Base-by-base conservation (phyloP, 805 yeast genomes). In the Barnettozyma californica region DNA sequence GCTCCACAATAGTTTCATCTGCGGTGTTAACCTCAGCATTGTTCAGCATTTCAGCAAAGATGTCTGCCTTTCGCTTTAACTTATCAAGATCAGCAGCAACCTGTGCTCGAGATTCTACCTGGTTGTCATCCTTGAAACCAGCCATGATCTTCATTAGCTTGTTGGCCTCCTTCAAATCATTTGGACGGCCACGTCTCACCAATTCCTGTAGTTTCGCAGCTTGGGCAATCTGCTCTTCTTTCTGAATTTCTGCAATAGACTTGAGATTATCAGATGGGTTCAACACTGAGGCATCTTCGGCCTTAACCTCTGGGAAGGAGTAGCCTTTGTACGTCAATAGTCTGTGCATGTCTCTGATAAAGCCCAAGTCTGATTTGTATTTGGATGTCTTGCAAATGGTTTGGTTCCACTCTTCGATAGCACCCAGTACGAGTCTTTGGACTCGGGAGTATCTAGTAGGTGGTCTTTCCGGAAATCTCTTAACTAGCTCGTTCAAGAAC, bases 61-160 rank as follows among this genome's bases (percentile, higher is more conserved):
- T 73, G 54, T 87, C 95, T 13, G 89, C 87, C 68, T 94, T 94
- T 48, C 96, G 78, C 58, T 81, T 83, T 59, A 94, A 75, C 63
- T 87, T 84, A 43, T 86, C 88, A 46, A 94, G 73, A 61, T 94
- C 98, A 54, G 85, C 88, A 31, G 84, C 82, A 31, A 91, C 84
- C 57, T 86, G 81, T 48, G 86, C 87, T 61, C 81, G 82, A 55
- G 89, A 86, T 52, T 77, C 71, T 18, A 77, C 71, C 11, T 64
- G 60, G 52, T 82, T 80, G 64, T 90, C 96, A 60, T 87, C 89
- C 65, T 87, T 87, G 73, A 89, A 94, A 6, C 99, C 99, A 5
- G 98, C 96, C 97, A 94, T 90, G 57, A 94, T 81, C 65, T 92
- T 90, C 99, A 94, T 94, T 66, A 94, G 76, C 58, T 87, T 88